Evolutionary conservation across 371 early-diverging fungal species (phyloP).

Genomic region (Umbelopsis sp.): DNA sequence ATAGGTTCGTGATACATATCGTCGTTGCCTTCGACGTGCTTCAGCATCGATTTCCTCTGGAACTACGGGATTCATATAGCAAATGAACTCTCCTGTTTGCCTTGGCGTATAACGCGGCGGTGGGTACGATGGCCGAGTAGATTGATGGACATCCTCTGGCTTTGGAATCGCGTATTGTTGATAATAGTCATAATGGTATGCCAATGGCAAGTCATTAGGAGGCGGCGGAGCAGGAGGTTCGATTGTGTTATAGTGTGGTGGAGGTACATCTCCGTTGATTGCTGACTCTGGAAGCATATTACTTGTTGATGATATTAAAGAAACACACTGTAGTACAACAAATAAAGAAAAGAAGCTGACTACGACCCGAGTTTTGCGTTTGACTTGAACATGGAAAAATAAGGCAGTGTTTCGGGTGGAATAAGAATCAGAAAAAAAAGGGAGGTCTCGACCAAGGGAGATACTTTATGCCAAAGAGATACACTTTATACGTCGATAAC

Average conservation of each 20-base stretch:
- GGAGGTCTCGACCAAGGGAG: not conserved
- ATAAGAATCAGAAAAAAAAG: not conserved
- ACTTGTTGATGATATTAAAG: not conserved
- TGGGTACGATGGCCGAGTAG: not conserved
- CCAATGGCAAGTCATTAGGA: not conserved
- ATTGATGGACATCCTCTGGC: not conserved
- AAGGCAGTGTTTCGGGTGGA: not conserved
- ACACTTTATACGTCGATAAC: not conserved
- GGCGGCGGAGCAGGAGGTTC: not conserved
- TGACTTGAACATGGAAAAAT: slow-evolving; percentile 13
- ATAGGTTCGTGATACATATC: not conserved
- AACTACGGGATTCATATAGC: not conserved
- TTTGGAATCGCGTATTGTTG: not conserved
- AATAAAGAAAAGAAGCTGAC: not conserved
- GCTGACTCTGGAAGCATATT: not conserved
- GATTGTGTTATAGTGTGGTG: not conserved
- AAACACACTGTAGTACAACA: not conserved
- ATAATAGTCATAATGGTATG: slow-evolving; percentile 18
- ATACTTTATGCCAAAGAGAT: not conserved
- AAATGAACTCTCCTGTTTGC: slow-evolving; percentile 10
- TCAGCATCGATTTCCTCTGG: not conserved
- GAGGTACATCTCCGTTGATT: not conserved
- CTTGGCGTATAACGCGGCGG: slow-evolving; percentile 10
- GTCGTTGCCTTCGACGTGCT: not conserved
- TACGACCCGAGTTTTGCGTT: not conserved